phyloP scores from a whole-genome alignment of 2,329 filamentous ascomycete species.

The Aspergillus amoenus region DNA sequence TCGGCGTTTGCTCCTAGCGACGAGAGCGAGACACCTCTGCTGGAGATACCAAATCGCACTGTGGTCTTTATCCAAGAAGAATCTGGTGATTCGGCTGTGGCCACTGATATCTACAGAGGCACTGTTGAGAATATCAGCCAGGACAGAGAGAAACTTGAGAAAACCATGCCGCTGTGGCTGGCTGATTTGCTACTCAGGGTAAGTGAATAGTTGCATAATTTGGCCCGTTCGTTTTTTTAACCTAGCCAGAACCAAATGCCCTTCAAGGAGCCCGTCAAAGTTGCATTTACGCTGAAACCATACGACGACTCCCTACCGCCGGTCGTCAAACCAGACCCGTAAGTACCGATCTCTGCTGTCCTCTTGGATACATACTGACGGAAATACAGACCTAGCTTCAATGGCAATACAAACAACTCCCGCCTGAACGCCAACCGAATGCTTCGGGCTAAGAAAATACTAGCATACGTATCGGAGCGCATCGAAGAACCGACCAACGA shows the following conservation, averaged over 20 bases:
- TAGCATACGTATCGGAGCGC: constrained; percentile 86
- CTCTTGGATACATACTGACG: background rate
- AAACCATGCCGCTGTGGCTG: constrained; percentile 85
- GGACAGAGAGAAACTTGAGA: constrained; percentile 81
- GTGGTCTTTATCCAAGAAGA: constrained; percentile 67
- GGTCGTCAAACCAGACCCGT: constrained; percentile 71
- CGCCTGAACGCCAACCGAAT: constrained; percentile 95
- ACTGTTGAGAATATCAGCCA: constrained; percentile 75
- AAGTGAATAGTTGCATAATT: constrained; percentile 21
- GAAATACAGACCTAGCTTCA: constrained; percentile 23
- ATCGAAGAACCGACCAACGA: constrained; percentile 70
- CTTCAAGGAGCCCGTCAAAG: constrained; percentile 87
- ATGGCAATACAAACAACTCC: constrained; percentile 62
- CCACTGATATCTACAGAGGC: constrained; percentile 86
- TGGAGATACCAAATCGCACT: constrained; percentile 50
- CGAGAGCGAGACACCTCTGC: constrained; percentile 45
- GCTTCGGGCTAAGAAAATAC: constrained; percentile 91
- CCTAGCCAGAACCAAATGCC: constrained; percentile 69
- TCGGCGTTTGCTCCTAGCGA: constrained; percentile 44
- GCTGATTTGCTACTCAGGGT: constrained; percentile 78
- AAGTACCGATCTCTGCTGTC: constrained; percentile 26
- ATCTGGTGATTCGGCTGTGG: constrained; percentile 60
- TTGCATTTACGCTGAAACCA: constrained; percentile 89
- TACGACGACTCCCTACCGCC: constrained; percentile 72
- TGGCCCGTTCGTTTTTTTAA: background rate